Conservation (phyloP, 148 eudicot genomes). For the Persicaria maculosa region DNA sequence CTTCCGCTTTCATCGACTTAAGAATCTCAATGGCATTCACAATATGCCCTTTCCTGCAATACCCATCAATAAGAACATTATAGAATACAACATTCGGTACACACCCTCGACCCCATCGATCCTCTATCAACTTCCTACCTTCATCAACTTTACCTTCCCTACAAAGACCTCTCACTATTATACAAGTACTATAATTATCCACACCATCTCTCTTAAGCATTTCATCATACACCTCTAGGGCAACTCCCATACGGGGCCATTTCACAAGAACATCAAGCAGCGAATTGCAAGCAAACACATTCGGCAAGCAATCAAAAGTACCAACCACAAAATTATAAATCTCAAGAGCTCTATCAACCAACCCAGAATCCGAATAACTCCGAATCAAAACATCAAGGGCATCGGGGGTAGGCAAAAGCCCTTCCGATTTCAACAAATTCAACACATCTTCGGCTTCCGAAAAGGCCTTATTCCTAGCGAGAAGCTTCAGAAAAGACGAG, state of each 20-base stretch:
- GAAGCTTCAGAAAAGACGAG: slow-evolving; percentile 75
- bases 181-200: slow-evolving; percentile 74
- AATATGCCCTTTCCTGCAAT: slow-evolving; percentile 61
- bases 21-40: slow-evolving; percentile 35
- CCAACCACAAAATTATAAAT: slow-evolving; percentile 30
- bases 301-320: slow-evolving; percentile 31
- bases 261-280: slow-evolving; percentile 55
- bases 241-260: slow-evolving; percentile 34
- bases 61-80: slow-evolving; percentile 75
- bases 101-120: slow-evolving; percentile 74
- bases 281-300: slow-evolving; percentile 59
- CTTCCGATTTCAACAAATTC: slow-evolving; percentile 36
- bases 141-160: slow-evolving; percentile 69
- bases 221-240: slow-evolving; percentile 46
- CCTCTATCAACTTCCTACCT: slow-evolving; percentile 67
- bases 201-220: slow-evolving; percentile 48
- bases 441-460: slow-evolving; percentile 50
- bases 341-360: slow-evolving; percentile 57
- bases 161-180: slow-evolving; percentile 68
- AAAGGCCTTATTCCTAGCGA: slow-evolving; percentile 51
- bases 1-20: slow-evolving; percentile 55
- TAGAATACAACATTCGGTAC: slow-evolving; percentile 79
- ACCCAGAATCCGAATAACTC: slow-evolving; percentile 52
- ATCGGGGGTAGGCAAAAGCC: slow-evolving; percentile 40
- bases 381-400: slow-evolving; percentile 48